These are phyloP conservation scores for Candida vartiovaarae DNA, from an alignment of 805 yeast species.

Conservation along the genomic window DNA sequence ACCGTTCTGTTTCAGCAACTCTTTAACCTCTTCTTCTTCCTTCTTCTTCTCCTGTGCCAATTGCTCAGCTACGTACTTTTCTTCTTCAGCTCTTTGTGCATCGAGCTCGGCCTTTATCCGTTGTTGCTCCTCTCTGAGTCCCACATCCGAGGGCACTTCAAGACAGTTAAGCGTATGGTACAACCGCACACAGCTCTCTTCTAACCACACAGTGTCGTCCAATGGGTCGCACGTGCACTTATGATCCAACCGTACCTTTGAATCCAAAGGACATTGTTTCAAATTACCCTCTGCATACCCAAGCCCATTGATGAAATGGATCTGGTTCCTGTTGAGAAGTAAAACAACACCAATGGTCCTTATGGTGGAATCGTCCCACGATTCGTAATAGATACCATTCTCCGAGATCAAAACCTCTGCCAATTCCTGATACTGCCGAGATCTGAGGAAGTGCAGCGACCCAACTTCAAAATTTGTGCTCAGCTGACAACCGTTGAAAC, in stretches of 20 bases:
- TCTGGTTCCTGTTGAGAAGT: constrained; percentile 52
- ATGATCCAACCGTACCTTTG: constrained; percentile 43
- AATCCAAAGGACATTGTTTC: constrained; percentile 65
- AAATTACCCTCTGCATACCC: constrained; percentile 68
- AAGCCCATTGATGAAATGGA: constrained; percentile 74
- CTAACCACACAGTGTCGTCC: constrained; percentile 66
- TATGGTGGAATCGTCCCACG: constrained; percentile 92
- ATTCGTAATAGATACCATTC: constrained; percentile 82
- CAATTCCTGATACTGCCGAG: constrained; percentile 58
- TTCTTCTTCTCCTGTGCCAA: constrained; percentile 3
- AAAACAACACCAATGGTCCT: constrained; percentile 77
- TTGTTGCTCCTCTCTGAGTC: not conserved
- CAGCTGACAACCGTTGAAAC: constrained; percentile 81
- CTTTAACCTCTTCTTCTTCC: constrained; percentile 28
- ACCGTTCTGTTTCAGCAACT: constrained; percentile 55
- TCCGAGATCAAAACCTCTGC: constrained; percentile 60
- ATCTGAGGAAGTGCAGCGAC: constrained; percentile 63
- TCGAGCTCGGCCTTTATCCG: not conserved
- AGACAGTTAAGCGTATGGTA: constrained; percentile 35
- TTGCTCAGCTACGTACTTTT: constrained; percentile 12
- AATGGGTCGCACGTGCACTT: constrained; percentile 71
- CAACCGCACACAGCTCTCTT: constrained; percentile 50
- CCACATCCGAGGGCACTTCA: constrained; percentile 10
- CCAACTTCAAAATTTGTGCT: constrained; percentile 87
- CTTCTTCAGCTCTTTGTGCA: constrained; percentile 4